These are phyloP conservation scores for Rhodotorula diobovata DNA, from an alignment of 768 basidiomycete species.

Conservation along the genomic window DNA sequence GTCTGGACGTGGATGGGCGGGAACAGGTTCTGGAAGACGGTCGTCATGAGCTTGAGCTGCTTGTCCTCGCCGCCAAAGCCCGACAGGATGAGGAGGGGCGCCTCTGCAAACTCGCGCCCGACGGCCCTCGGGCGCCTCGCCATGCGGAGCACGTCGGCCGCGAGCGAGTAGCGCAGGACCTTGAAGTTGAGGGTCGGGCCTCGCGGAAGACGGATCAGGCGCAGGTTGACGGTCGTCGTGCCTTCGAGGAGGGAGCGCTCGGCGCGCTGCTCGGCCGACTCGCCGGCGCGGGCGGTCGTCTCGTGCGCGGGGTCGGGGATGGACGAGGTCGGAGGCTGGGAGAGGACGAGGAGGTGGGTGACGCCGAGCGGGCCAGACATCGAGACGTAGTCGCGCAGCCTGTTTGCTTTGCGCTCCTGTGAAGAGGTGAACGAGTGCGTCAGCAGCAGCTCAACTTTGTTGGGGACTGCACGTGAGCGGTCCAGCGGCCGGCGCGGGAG, in stretches of 20 bases:
- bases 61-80: constrained; percentile 74
- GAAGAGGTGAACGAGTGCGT: neutral
- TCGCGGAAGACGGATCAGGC: constrained; percentile 77
- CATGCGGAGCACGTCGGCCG: constrained; percentile 71
- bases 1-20: constrained; percentile 67
- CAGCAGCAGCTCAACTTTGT: neutral
- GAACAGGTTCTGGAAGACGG: constrained; percentile 92
- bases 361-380: constrained; percentile 87
- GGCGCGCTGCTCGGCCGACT: constrained; percentile 35
- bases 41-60: constrained; percentile 85
- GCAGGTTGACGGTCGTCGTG: constrained; percentile 54
- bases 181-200: constrained; percentile 93
- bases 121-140: constrained; percentile 66
- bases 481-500: no score
- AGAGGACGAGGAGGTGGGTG: constrained; percentile 87
- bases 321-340: constrained; percentile 59
- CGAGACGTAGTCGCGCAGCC: constrained; percentile 86
- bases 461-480: no score
- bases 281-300: constrained; percentile 3
- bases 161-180: constrained; percentile 83
- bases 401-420: constrained; percentile 84
- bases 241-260: constrained; percentile 29
- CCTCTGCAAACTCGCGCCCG: constrained; percentile 84
- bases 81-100: constrained; percentile 81
- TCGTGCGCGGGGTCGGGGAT: constrained; percentile 3